These are phyloP conservation scores for Cytospora piceae DNA, from an alignment of 2,329 filamentous ascomycete species.

Conservation along the genomic window DNA sequence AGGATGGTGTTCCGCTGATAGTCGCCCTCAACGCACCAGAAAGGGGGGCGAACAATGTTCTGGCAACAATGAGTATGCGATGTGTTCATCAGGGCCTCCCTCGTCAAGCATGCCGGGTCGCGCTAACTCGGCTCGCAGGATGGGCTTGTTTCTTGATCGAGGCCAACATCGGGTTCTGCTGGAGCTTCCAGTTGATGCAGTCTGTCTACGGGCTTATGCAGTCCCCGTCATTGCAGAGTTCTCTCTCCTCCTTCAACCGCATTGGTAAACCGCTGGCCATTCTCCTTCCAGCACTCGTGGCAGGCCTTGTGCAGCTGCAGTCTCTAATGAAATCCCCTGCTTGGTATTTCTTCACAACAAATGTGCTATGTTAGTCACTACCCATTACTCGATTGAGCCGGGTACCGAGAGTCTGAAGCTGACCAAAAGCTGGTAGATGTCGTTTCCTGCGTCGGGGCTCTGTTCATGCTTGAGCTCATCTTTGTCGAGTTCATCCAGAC, in stretches of 20 bases:
- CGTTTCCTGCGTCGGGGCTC: conserved; percentile 4
- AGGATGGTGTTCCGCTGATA: conserved; percentile 5
- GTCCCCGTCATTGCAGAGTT: not conserved
- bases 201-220: conserved; percentile 26
- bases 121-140: conserved; percentile 8
- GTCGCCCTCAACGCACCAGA: conserved; percentile 10
- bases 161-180: conserved; percentile 24
- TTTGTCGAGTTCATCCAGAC: conserved; percentile 28
- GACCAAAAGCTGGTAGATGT: not conserved
- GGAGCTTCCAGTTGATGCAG: conserved; percentile 24
- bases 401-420: not conserved
- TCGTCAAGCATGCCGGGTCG: not conserved
- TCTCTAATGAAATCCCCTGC: conserved; percentile 14
- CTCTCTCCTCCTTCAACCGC: conserved; percentile 16
- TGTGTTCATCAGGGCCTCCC: not conserved
- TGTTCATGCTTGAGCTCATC: conserved; percentile 24
- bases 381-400: too few species aligned
- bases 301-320: conserved; percentile 9
- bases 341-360: conserved; percentile 17
- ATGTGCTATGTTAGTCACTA: conserved; percentile 24
- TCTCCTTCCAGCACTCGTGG: conserved; percentile 2
- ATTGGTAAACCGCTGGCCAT: conserved; percentile 21
- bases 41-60: conserved; percentile 12
- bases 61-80: conserved; percentile 25
- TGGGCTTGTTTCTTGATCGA: conserved; percentile 24